A percentile compares a stretch with the other conserved stretches of the same genome.
These are phyloP conservation scores for Coleophoma eucalyptorum DNA, from an alignment of 2,329 filamentous ascomycete genomes.

Conservation along the genomic window DNA sequence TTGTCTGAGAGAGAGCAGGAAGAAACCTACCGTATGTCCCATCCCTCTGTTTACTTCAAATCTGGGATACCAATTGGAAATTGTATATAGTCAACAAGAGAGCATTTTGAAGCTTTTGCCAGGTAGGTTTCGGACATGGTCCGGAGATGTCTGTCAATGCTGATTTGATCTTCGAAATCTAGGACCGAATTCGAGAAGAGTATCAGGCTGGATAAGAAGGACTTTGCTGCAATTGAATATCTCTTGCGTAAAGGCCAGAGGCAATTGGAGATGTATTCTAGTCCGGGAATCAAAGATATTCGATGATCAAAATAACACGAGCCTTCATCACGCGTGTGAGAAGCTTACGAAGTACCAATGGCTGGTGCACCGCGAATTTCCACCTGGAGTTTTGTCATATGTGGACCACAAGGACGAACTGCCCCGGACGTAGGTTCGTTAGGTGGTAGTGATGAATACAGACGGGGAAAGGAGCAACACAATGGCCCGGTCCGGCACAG, in stretches of 20 bases:
- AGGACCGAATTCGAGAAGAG: conserved; percentile 75
- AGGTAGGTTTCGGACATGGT: conserved; percentile 40
- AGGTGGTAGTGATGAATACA: too few species aligned
- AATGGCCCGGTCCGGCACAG: too few species aligned
- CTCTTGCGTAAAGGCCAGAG: conserved; percentile 61
- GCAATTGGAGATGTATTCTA: conserved; percentile 64
- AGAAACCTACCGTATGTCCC: conserved; percentile 61
- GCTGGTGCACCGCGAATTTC: too few species aligned
- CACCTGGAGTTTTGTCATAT: too few species aligned
- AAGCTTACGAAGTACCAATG: too few species aligned
- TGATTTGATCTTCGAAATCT: too few species aligned
- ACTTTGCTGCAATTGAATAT: conserved; percentile 68
- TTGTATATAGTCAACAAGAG: conserved; percentile 43
- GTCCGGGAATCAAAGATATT: conserved; percentile 62
- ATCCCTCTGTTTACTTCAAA: conserved; percentile 12
- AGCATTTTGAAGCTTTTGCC: conserved; percentile 61
- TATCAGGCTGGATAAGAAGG: conserved; percentile 57
- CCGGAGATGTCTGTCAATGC: too few species aligned
- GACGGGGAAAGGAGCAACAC: too few species aligned
- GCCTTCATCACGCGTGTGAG: too few species aligned
- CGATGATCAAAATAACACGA: conserved; percentile 10
- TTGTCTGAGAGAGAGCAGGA: conserved; percentile 76
- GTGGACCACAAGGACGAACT: too few species aligned
- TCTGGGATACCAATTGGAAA: conserved; percentile 2
- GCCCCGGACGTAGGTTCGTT: too few species aligned